Evolutionary conservation across 2,329 filamentous ascomycete species (phyloP), one percentile per base, ranked within the genome.

Genomic region (Claviceps lovelessii): DNA sequence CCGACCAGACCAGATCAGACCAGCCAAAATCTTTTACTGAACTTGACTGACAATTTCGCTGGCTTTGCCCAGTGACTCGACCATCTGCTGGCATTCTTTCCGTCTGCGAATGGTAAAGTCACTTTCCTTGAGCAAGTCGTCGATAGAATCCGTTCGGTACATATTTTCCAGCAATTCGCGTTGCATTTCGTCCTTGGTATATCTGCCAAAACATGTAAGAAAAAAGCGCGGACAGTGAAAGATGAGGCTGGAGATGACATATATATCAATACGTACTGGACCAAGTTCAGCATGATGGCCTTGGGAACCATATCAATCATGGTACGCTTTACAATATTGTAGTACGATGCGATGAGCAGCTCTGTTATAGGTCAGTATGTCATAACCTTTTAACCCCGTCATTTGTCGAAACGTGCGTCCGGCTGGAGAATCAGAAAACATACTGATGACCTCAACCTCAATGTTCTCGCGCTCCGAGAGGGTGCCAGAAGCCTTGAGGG

Each of bases 251-350:
- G 15, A n/a, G 7, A 10, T 10, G 15, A 31, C 1, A 31, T 10
- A 6, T 1, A n/a, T 11, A 28, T 29, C 7, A 47, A 35, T 7
- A 84, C 89, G 69, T 83, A 95, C 86, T 91, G 85, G 52, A 98
- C 93, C 49, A 98, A 85, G 63, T 81, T 96, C 61, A 97, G 80
- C 93, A 98, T 98, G 68, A 98, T 94, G 45, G 93, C 93, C 75
- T 98, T 98, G 62, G 93, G 93, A 6, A 98, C 93, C 93, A 98
- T 98, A 67, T 98, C 93, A 61, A 97, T 96, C 90, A 98, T 94
- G 58, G 94, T 98, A 62, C 93, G 81, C 76, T 90, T 89, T 61
- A 96, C 90, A 67, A 98, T 98, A 73, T 95, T 96, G 74, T 88
- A 98, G 77, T 98, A 98, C 0, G 90, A 96, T 55, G 84, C 86